Conservation (phyloP, 129 eudicot species). For the Chrysanthemum lavandulifolium region DNA sequence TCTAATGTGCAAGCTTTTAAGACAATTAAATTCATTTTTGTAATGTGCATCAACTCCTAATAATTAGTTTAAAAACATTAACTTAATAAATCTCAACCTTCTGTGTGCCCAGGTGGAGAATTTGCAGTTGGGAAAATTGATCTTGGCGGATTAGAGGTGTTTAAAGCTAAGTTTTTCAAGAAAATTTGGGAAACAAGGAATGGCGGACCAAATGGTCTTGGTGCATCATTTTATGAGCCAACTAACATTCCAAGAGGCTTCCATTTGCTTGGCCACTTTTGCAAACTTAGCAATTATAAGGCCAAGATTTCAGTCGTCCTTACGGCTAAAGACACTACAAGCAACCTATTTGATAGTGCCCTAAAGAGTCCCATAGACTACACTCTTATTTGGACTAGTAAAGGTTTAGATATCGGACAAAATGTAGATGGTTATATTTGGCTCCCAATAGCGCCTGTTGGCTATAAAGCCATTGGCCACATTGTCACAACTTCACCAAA, state of each 20-base stretch:
- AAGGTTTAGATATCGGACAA: conserved; percentile 22
- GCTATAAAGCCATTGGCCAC: conserved; percentile 42
- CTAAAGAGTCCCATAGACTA: conserved; percentile 37
- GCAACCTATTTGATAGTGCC: conserved; percentile 11
- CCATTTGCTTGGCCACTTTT: conserved; percentile 40
- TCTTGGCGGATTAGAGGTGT: conserved; percentile 47
- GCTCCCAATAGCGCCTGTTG: conserved; percentile 45
- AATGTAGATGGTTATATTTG: conserved; percentile 43
- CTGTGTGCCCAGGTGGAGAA: conserved; percentile 25
- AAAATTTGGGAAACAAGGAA: conserved; percentile 34
- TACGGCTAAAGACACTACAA: conserved; percentile 34
- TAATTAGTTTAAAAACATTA: no score
- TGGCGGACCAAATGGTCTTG: conserved; percentile 38
- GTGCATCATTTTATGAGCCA: conserved; percentile 50
- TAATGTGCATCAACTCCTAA: no score
- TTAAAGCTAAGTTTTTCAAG: conserved; percentile 31
- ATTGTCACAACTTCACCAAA: conserved; percentile 42
- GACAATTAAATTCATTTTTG: no score
- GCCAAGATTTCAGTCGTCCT: conserved; percentile 31
- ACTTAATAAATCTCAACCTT: no score
- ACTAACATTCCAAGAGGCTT: conserved; percentile 32
- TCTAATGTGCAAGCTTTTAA: no score
- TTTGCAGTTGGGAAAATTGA: conserved; percentile 48
- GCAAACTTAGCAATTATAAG: conserved; percentile 27
- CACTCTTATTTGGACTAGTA: conserved; percentile 47